Conservation (phyloP, 129 eudicot genomes). For the Escallonia rubra region DNA sequence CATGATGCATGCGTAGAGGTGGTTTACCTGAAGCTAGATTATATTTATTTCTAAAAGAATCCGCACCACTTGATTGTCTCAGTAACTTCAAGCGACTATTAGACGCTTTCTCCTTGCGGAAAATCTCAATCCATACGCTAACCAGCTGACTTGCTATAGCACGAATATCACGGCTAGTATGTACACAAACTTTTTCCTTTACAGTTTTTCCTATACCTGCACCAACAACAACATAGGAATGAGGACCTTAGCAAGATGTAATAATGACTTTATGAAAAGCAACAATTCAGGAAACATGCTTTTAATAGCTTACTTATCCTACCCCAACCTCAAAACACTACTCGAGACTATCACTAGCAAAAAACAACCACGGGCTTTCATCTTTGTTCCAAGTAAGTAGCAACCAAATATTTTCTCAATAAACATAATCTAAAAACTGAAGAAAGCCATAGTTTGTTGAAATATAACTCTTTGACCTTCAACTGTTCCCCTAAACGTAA, state of each 20-base stretch:
- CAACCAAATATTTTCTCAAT: no score
- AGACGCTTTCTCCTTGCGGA: slow-evolving; percentile 88
- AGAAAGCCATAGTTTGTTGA: neutral
- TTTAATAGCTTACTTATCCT: no score
- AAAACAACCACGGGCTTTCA: neutral
- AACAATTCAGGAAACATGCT: no score
- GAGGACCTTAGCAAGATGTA: neutral
- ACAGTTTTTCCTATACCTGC: slow-evolving; percentile 94
- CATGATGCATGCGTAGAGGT: slow-evolving; percentile 54
- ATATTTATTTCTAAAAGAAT: slow-evolving; percentile 56
- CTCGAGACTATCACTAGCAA: neutral
- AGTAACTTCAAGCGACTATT: slow-evolving; percentile 56
- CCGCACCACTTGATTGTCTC: slow-evolving; percentile 51
- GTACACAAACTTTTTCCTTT: slow-evolving; percentile 95
- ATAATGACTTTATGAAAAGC: no score
- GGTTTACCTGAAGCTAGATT: slow-evolving; percentile 52
- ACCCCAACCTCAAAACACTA: no score
- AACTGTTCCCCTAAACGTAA: neutral
- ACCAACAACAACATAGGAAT: slow-evolving; percentile 6
- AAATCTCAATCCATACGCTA: slow-evolving; percentile 84
- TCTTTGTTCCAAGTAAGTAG: no score
- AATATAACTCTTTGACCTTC: neutral
- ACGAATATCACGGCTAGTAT: slow-evolving; percentile 98
- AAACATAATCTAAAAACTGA: neutral
- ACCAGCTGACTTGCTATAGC: slow-evolving; percentile 97